Percentiles rank a stretch among this genome's conserved stretches.
phyloP scores from a whole-genome alignment of 352 stramenopile genomes.

The Phytopythium oedochilum region DNA sequence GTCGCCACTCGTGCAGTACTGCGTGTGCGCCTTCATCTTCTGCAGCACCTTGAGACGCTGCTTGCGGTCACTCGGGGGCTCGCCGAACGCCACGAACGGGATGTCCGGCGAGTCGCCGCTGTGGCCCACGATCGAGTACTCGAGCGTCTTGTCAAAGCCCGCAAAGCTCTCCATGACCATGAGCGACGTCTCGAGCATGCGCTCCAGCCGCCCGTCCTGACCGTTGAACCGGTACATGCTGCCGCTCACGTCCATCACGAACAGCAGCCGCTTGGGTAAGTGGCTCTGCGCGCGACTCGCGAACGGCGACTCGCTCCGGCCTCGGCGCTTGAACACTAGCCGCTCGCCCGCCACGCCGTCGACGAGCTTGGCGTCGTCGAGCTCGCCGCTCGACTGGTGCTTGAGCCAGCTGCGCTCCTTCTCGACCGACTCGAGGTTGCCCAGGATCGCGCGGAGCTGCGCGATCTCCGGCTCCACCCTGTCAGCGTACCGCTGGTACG shows the following conservation, averaged over 20 bases:
- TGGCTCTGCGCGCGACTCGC: slow-evolving; percentile 14
- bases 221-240: slow-evolving; percentile 94
- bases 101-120: slow-evolving; percentile 87
- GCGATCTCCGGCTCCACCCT: slow-evolving; percentile 73
- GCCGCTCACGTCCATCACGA: slow-evolving; percentile 92
- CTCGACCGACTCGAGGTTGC: slow-evolving; percentile 76
- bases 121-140: slow-evolving; percentile 92
- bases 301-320: slow-evolving; percentile 58
- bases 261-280: slow-evolving; percentile 81
- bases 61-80: slow-evolving; percentile 80
- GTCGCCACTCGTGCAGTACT: slow-evolving; percentile 93
- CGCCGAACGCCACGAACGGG: slow-evolving; percentile 87
- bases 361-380: slow-evolving; percentile 95
- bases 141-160: slow-evolving; percentile 86
- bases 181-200: slow-evolving; percentile 90
- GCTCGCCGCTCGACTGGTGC: slow-evolving; percentile 90
- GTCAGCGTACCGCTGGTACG: slow-evolving; percentile 72
- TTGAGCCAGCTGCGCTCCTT: slow-evolving; percentile 92
- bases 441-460: slow-evolving; percentile 75
- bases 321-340: slow-evolving; percentile 92
- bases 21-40: slow-evolving; percentile 92
- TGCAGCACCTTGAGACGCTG: slow-evolving; percentile 90
- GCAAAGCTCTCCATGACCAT: slow-evolving; percentile 97
- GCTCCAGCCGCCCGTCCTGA: slow-evolving; percentile 89
- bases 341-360: slow-evolving; percentile 91